phyloP scores from a whole-genome alignment of 1,284 basidiomycete genomes.

The Ganoderma lucidum region DNA sequence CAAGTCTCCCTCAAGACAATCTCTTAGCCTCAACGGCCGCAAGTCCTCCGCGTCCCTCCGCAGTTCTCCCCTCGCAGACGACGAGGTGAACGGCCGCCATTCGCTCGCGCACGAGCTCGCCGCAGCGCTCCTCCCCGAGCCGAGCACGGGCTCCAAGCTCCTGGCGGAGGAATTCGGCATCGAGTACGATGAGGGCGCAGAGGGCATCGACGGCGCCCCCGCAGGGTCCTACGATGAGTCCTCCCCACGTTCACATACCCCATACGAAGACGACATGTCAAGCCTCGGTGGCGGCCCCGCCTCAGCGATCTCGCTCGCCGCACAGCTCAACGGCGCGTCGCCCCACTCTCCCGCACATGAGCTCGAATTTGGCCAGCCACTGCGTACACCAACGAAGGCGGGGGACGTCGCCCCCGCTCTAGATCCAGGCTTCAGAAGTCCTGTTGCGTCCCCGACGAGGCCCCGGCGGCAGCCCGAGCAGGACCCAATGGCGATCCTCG shows the following conservation, averaged over 20 bases:
- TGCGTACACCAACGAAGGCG: conserved; percentile 28
- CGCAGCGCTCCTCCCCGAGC: conserved; percentile 84
- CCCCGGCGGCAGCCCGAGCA: conserved; percentile 51
- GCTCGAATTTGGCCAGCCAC: conserved; percentile 2
- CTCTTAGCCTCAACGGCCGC: conserved; percentile 47
- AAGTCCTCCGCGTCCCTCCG: conserved; percentile 56
- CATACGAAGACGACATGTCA: conserved; percentile 22
- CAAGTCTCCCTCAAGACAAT: conserved; percentile 57
- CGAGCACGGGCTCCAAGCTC: conserved; percentile 73
- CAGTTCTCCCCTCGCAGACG: conserved; percentile 46
- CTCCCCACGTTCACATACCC: conserved; percentile 11
- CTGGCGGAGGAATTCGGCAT: conserved; percentile 87
- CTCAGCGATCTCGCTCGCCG: conserved; percentile 25
- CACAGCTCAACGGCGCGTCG: conserved; percentile 28
- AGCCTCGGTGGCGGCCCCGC: conserved; percentile 37
- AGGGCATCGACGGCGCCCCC: conserved; percentile 70
- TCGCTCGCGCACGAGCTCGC: conserved; percentile 87
- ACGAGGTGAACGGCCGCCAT: conserved; percentile 57
- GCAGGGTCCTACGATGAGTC: conserved; percentile 27
- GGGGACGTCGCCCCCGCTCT: conserved; percentile 42
- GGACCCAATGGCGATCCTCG: conserved; percentile 75
- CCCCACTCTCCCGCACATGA: conserved; percentile 26
- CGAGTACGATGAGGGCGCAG: conserved; percentile 85
- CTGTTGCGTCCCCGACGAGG: conserved; percentile 42
- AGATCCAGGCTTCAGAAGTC: conserved; percentile 56